Base-by-base conservation (phyloP, 2,329 filamentous ascomycete genomes). In the Aspergillus sp. region DNA sequence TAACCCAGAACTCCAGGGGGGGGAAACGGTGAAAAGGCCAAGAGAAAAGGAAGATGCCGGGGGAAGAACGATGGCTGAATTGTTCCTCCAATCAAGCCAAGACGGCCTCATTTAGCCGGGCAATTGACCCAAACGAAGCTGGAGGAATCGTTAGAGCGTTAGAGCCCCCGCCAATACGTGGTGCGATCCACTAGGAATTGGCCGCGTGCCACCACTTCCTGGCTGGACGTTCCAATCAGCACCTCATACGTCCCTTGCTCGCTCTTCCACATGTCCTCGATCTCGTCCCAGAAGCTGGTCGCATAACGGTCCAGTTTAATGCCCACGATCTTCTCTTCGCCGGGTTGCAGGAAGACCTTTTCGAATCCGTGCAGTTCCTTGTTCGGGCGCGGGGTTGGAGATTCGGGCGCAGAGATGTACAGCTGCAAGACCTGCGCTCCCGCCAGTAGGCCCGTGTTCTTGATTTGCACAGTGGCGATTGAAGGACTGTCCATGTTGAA, bases 401-500 rank as follows among this genome's bases (percentile, higher is more conserved):
- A 64, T 6, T 57, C 55, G 5, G 60, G 54, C 2, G 56, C 56
- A 6, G 60, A 52, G 3, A 64, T 47, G 49, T 64, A 84, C 1
- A 77, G 74, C 58, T 84, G 81, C 5, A 83, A 73, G 45, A 79
- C 76, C 51, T 83, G 77, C 3, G 73, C 70, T 59, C 78, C 82
- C 58, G 66, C 80, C 66, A 70, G 68, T 5, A 79, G 63, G 43
- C 78, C 81, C 0, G 73, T 80, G 56, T 85, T 84, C 11, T 74
- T 75, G 14, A 85, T 71, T 9, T 55, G 56, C 4, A 75, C 41
- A 2, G 72, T 72, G 13, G 81, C 65, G 3, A 67, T 70, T 20
- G 81, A 57, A 0, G 73, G 76, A n/a, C 80, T 71, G 0, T 63
- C 63, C 0, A 74, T 70, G 1, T 69, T 67, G 16, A 83, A 61